Conservation (phyloP, 768 basidiomycete genomes). For the Tubosaeta sp. region DNA sequence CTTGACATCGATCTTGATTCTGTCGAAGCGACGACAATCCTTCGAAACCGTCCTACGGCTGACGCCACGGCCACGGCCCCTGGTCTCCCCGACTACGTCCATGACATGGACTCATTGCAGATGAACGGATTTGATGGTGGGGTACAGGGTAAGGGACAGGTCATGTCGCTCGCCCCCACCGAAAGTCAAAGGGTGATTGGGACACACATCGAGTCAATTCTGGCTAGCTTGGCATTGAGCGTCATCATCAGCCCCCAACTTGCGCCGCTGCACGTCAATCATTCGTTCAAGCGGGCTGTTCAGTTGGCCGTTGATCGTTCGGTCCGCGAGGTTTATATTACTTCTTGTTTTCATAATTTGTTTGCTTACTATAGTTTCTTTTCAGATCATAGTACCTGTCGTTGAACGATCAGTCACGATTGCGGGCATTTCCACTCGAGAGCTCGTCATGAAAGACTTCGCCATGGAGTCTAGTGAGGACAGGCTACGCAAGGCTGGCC, state of each 20-base stretch:
- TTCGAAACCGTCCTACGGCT: constrained; percentile 74
- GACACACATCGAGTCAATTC: constrained; percentile 77
- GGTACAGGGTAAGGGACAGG: constrained; percentile 51
- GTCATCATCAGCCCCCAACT: constrained; percentile 78
- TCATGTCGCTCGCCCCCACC: constrained; percentile 57
- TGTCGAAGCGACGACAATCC: constrained; percentile 77
- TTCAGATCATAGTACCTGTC: constrained; percentile 90
- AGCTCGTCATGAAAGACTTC: constrained; percentile 94
- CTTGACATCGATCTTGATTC: constrained; percentile 83
- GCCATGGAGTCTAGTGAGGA: constrained; percentile 89
- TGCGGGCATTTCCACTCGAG: constrained; percentile 94
- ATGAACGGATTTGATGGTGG: constrained; percentile 66
- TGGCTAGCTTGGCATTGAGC: constrained; percentile 63
- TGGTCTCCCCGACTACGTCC: constrained; percentile 71
- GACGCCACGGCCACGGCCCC: constrained; percentile 45
- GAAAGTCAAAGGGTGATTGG: constrained; percentile 67
- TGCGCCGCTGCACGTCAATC: constrained; percentile 69
- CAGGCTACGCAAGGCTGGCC: constrained; percentile 86
- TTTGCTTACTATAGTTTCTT: not conserved
- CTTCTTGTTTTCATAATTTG: not conserved
- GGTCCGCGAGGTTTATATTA: constrained; percentile 74
- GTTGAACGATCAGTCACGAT: constrained; percentile 98
- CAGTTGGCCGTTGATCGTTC: constrained; percentile 90
- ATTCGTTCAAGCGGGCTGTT: constrained; percentile 84
- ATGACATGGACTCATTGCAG: constrained; percentile 74